These are phyloP conservation scores for Plenodomus lindquistii DNA, from an alignment of 2,329 filamentous ascomycete genomes.

Conservation along the genomic window DNA sequence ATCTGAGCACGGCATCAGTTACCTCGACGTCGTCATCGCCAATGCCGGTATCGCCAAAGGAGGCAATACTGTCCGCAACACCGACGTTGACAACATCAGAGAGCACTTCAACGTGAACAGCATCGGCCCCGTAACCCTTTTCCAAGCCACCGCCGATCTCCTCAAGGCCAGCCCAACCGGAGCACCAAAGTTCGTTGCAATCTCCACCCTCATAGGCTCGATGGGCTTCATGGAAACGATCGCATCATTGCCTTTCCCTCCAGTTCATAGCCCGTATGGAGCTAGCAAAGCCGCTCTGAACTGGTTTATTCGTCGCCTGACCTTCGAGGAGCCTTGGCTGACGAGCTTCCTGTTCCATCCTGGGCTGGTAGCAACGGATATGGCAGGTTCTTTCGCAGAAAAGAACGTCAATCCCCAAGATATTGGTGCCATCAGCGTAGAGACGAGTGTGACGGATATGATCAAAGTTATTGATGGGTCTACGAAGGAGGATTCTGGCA, in stretches of 20 bases:
- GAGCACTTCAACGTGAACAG: constrained; percentile 47
- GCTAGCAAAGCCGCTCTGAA: constrained; percentile 16
- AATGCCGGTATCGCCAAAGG: constrained; percentile 52
- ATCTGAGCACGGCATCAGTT: constrained; percentile 36
- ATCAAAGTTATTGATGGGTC: too few relatives aligned
- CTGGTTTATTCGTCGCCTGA: constrained; percentile 7
- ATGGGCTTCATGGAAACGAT: not conserved
- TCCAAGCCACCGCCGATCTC: constrained; percentile 43
- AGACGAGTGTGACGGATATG: too few relatives aligned
- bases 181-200: constrained; percentile 13
- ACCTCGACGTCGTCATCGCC: constrained; percentile 56
- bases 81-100: not conserved
- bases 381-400: constrained; percentile 1
- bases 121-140: constrained; percentile 34
- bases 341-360: constrained; percentile 13
- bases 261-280: constrained; percentile 1
- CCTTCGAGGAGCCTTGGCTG: constrained; percentile 10
- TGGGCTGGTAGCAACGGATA: constrained; percentile 17
- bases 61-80: not conserved
- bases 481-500: too few relatives aligned
- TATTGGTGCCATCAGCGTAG: too few relatives aligned
- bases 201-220: constrained; percentile 10
- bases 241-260: too few relatives aligned
- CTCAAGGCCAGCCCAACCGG: constrained; percentile 27
- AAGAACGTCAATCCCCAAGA: too few relatives aligned